Evolutionary conservation across 2,329 filamentous ascomycete species (phyloP), one percentile per base, ranked within the genome.

Genomic region (Hymenoscyphus linearis): DNA sequence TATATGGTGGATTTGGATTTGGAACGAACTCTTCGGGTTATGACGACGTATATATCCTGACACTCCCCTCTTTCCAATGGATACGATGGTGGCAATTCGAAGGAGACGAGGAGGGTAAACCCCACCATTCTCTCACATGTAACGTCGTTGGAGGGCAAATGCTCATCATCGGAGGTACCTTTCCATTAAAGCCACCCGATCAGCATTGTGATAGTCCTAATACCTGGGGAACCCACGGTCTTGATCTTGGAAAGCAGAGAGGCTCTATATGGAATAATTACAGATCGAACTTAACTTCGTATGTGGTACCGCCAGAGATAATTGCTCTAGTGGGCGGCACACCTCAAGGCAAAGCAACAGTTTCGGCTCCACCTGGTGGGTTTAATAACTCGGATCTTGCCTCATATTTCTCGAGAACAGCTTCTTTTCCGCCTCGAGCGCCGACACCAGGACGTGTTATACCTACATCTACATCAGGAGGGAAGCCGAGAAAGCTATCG

Each of bases 31-130:
- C 76, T 0, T 74, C 77, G 14, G 84, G 82, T 22, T 87, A 78
- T 67, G 82, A 86, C 67, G 85, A 88, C 73, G 77, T 83, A 59
- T 88, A 85, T 67, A 82, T 87, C 59, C 76, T 88, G 22, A 80
- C 80, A 7, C 75, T 88, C 16, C 85, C 85, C 1, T 81, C 82
- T 1, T 88, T 88, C 71, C 82, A 76, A 4, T 88, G 85, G 85
- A 81, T 86, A 63, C 82, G 82, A 63, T 79, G 78, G 10, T 73
- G 40, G 40, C 40, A 47, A 25, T n/a, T 72, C 52, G 71, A 76
- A 58, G 69, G 69, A 58, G 69, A 68, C 60, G 69, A 70, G 14
- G 76, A 76, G 0, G 74, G 78, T 31, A 68, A 68, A 44, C 78
- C 78, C 14, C 82, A 85, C 64, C 79, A 86, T 70, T 81, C 80